phyloP scores from a whole-genome alignment of 805 yeast species.

The Yamadazyma nakazawae region DNA sequence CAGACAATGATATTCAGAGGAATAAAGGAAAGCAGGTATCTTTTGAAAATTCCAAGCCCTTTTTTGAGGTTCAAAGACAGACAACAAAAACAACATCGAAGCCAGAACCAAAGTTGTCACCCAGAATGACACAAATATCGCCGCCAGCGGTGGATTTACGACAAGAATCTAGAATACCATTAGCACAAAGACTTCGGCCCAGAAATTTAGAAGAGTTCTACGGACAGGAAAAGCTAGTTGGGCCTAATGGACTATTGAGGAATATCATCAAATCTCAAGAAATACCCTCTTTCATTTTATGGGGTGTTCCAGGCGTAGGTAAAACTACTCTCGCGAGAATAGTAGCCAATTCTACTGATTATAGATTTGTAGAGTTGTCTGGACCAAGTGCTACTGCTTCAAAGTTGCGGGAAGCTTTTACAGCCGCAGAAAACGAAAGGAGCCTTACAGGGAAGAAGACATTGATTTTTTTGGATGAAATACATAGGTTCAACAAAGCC shows the following conservation, averaged over 20 bases:
- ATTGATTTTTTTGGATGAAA: slow-evolving; percentile 39
- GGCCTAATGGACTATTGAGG: slow-evolving; percentile 33
- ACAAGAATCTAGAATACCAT: slow-evolving; percentile 25
- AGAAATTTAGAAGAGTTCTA: slow-evolving; percentile 33
- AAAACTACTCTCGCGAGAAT: slow-evolving; percentile 43
- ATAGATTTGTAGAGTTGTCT: slow-evolving; percentile 37
- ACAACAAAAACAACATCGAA: not conserved
- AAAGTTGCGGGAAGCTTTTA: slow-evolving; percentile 32
- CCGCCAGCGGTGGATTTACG: slow-evolving; percentile 14
- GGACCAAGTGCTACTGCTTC: slow-evolving; percentile 39
- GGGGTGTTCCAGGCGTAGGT: slow-evolving; percentile 47
- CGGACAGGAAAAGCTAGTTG: slow-evolving; percentile 43
- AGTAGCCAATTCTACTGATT: slow-evolving; percentile 28
- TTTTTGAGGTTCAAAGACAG: not conserved
- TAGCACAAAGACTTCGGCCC: slow-evolving; percentile 42
- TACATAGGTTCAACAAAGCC: slow-evolving; percentile 42
- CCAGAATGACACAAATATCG: not conserved
- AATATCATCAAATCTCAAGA: slow-evolving; percentile 31
- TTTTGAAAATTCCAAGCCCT: not conserved
- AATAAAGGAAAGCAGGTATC: not conserved
- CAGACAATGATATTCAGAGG: not conserved
- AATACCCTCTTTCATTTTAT: slow-evolving; percentile 39
- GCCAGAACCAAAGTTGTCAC: slow-evolving; percentile 2
- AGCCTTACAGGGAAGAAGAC: slow-evolving; percentile 40
- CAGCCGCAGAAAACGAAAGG: slow-evolving; percentile 34